These are phyloP conservation scores for Aspergillus tubingensis DNA, from an alignment of 2,329 filamentous ascomycete species.

Conservation along the genomic window DNA sequence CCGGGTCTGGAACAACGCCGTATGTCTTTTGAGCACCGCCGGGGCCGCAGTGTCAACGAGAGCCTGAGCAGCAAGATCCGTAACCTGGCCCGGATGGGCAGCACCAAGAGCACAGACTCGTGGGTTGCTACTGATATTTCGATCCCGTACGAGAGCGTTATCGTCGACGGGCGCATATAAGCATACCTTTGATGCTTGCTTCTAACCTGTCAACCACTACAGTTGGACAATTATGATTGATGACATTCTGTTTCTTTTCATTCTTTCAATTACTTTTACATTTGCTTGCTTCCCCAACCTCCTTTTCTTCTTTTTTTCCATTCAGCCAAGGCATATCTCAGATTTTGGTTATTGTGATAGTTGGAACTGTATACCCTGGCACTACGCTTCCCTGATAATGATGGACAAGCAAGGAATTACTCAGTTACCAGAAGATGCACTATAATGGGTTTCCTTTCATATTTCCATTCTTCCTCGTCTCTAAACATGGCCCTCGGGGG, in stretches of 20 bases:
- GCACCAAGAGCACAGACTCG: conserved; percentile 51
- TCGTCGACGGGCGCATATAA: conserved; percentile 22
- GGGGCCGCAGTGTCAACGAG: conserved; percentile 59
- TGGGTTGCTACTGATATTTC: conserved; percentile 26
- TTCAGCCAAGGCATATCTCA: conserved; percentile 3
- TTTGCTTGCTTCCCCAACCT: conserved; percentile 10
- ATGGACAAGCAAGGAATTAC: background rate
- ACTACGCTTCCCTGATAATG: conserved; percentile 8
- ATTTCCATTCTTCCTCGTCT: conserved; percentile 12
- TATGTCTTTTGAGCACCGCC: conserved; percentile 51
- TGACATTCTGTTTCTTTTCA: conserved; percentile 12
- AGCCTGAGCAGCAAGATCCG: conserved; percentile 57
- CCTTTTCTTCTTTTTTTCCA: conserved; percentile 3
- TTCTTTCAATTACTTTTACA: background rate
- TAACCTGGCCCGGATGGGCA: conserved; percentile 57
- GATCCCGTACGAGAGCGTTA: conserved; percentile 30
- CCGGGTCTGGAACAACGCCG: conserved; percentile 39
- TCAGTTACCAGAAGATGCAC: background rate
- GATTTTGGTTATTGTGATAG: conserved; percentile 3
- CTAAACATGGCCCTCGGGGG: conserved; percentile 18
- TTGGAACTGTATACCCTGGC: background rate
- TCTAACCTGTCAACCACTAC: too few relatives aligned
- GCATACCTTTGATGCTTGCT: background rate
- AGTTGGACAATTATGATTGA: conserved; percentile 17
- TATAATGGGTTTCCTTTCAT: conserved; percentile 2